Evolutionary conservation across 116 monocot species (phyloP).

Genomic region (Cymodocea nodosa): DNA sequence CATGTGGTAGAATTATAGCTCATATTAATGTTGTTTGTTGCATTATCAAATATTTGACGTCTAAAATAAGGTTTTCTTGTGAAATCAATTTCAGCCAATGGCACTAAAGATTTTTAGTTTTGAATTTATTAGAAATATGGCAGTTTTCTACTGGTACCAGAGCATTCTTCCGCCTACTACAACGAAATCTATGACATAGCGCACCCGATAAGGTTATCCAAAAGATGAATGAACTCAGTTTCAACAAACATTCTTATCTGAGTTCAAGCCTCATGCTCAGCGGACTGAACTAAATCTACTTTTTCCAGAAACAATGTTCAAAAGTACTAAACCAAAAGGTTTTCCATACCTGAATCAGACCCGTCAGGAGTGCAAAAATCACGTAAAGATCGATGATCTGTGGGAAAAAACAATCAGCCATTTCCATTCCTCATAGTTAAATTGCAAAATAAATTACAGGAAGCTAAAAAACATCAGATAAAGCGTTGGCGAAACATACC

Average conservation of each 20-base stretch:
- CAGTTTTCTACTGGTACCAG: no score
- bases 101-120: no score
- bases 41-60: no score
- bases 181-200: not conserved
- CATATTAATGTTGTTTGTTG: no score
- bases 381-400: constrained; percentile 13
- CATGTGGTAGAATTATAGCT: no score
- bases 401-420: not conserved
- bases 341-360: constrained; percentile 8
- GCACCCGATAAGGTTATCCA: not conserved
- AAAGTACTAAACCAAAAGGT: not conserved
- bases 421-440: not conserved
- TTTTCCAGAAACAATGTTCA: not conserved
- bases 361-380: constrained; percentile 8
- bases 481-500: constrained; percentile 12
- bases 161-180: no score
- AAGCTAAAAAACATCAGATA: not conserved
- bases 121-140: no score
- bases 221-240: not conserved
- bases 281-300: no score
- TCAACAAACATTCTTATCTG: no score
- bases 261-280: no score
- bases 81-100: no score
- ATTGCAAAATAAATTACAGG: not conserved
- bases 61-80: no score